A percentile compares a stretch with the other conserved stretches of the same genome.
Evolutionary conservation across 2,329 filamentous ascomycete species (phyloP).

Genomic region (Pyrenophora tritici-repentis): DNA sequence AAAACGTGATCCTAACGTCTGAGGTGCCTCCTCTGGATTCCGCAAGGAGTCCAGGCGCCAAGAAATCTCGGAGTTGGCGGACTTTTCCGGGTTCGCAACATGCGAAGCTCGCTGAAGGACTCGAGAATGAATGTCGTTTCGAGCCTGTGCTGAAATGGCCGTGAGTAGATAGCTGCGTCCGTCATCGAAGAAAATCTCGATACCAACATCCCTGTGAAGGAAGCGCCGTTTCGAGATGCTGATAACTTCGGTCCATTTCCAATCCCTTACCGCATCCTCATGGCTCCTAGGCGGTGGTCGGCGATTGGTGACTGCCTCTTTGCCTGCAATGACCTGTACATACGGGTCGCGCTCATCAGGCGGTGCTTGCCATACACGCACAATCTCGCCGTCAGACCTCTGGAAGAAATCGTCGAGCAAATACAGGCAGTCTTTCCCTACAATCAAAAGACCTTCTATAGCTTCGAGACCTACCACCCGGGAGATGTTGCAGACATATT

Average conservation of each 20-base stretch:
- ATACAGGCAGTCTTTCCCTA: constrained; percentile 90
- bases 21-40: constrained; percentile 65
- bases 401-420: constrained; percentile 98
- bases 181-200: constrained; percentile 98
- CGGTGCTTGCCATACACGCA: constrained; percentile 93
- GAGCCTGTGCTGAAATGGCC: constrained; percentile 70
- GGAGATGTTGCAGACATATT: constrained; percentile 93
- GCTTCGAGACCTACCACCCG: constrained; percentile 92
- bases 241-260: constrained; percentile 93
- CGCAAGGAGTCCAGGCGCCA: constrained; percentile 90
- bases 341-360: constrained; percentile 92
- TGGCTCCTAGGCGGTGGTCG: constrained; percentile 39
- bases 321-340: constrained; percentile 86
- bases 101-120: constrained; percentile 81
- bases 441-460: constrained; percentile 88
- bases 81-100: constrained; percentile 69
- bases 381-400: constrained; percentile 90
- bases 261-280: constrained; percentile 79
- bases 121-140: constrained; percentile 81
- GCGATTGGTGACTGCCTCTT: constrained; percentile 64
- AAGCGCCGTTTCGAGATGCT: constrained; percentile 96
- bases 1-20: constrained; percentile 82
- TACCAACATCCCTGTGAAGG: constrained; percentile 89
- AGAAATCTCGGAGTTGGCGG: constrained; percentile 80
- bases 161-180: constrained; percentile 94